Evolutionary conservation across 108 stramenopile species (phyloP), one percentile per base, ranked within the genome.

Genomic region (Pseudonitzschia pungens): DNA sequence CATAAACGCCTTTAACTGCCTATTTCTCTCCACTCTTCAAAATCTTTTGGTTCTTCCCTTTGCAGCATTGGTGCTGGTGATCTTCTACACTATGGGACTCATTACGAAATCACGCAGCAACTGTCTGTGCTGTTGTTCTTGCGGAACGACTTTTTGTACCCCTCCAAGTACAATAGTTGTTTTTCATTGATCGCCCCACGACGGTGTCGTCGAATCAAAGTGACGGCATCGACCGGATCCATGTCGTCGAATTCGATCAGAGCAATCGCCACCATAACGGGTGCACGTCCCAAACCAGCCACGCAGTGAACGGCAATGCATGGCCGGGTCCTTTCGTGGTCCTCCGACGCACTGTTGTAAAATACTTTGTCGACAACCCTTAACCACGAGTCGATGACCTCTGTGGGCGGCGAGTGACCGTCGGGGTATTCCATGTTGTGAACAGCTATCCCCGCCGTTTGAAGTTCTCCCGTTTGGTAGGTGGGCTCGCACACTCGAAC

Each of bases 241-340:
- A 92, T 84, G 22, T 76, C 81, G 31, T 81, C 95, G 80, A 89
- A 94, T 72, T 99, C 98, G 72, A 99, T 95, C 52, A 99, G 72
- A 0, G 98, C 98, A 72, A 99, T 89, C 1, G 98, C 97, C 26
- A 99, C 98, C 75, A 99, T 82, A 28, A 97, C 96, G 0, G 98
- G 98, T 20, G 98, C 98, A 20, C 98, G 81, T 10, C 98, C 98
- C 58, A 99, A 85, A 2, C 98, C 98, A 2, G 98, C 98, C 5
- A 99, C 96, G 73, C 98, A 99, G 81, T 99, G 98, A 14, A 98
- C 96, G n/a, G 97, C 97, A 69, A 99, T 93, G 28, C 91, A 78
- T 7, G 59, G 42, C 20, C 41, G 54, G 43, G 56, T 70, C 26
- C 16, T n/a, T 27, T 63, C 60, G 15, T 57, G 42, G 0, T 67